Evolutionary conservation across 2,329 filamentous ascomycete genomes (phyloP).

Genomic region (Arthrinium phaeospermum): DNA sequence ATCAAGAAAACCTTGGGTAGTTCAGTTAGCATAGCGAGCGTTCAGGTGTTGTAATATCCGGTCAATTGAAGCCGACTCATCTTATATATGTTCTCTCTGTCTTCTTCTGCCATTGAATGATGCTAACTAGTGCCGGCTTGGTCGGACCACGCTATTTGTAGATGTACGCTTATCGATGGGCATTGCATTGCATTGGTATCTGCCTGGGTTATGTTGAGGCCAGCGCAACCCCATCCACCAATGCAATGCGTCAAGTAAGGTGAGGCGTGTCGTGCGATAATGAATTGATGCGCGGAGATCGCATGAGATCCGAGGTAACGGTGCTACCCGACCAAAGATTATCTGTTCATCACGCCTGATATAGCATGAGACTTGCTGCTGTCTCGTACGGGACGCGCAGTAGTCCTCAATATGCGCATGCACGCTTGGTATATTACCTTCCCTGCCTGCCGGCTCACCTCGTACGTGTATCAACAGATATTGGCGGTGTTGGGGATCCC

Average conservation of each 20-base stretch:
- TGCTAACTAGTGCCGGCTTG: not conserved
- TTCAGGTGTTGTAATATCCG: constrained; percentile 7
- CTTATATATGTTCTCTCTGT: not conserved
- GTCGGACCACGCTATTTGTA: not conserved
- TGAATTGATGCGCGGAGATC: not conserved
- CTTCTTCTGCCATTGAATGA: not conserved
- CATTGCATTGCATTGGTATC: not conserved
- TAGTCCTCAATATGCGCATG: not conserved
- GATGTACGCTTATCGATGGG: not conserved
- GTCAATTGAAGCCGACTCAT: constrained; percentile 17
- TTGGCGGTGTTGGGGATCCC: not conserved
- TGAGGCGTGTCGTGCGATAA: not conserved
- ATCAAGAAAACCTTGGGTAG: not conserved
- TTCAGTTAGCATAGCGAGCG: constrained; percentile 16
- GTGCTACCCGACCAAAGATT: not conserved
- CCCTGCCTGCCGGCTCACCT: not conserved
- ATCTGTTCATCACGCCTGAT: not conserved
- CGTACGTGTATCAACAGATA: not conserved
- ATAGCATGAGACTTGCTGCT: not conserved
- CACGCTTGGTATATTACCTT: not conserved
- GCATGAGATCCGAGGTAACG: not conserved
- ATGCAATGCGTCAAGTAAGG: not conserved
- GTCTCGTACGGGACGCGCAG: not conserved
- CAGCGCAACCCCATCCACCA: not conserved
- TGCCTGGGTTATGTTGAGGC: too few species aligned